Evolutionary conservation across 495 filamentous ascomycete genomes (phyloP).

Genomic region (Trichoderma erinaceum): DNA sequence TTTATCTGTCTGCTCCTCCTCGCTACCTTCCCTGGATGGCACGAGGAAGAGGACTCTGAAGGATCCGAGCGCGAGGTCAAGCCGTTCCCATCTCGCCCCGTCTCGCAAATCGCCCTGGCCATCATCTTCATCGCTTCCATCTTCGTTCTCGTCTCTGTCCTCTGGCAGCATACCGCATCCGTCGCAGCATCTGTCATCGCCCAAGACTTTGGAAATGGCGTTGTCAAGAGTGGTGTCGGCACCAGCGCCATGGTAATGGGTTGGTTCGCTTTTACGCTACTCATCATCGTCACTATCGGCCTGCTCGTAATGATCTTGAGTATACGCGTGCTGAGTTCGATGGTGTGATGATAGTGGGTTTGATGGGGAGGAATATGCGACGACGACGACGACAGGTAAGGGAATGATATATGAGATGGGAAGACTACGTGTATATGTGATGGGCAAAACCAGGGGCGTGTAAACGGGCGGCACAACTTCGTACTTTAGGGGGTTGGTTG

Average conservation of each 20-base stretch:
- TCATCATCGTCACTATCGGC: conserved; percentile 92
- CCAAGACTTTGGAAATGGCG: conserved; percentile 92
- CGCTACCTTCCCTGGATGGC: conserved; percentile 77
- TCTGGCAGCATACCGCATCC: conserved; percentile 86
- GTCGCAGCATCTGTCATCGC: conserved; percentile 89
- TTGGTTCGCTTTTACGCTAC: conserved; percentile 89
- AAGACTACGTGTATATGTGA: conserved; percentile 13
- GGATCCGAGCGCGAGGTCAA: conserved; percentile 67
- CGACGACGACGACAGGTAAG: background rate
- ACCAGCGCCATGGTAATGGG: conserved; percentile 91
- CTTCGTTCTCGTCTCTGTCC: conserved; percentile 68
- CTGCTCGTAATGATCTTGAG: conserved; percentile 93
- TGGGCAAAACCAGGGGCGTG: conserved; percentile 10
- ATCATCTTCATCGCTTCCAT: conserved; percentile 75
- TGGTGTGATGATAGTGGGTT: conserved; percentile 32
- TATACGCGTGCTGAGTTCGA: conserved; percentile 58
- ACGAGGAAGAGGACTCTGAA: conserved; percentile 60
- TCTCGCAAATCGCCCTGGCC: conserved; percentile 67
- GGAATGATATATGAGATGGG: conserved; percentile 6
- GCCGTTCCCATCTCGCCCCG: conserved; percentile 69
- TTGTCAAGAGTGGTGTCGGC: conserved; percentile 80
- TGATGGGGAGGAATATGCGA: background rate
- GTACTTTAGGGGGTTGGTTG: conserved; percentile 1
- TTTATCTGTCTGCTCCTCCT: conserved; percentile 69
- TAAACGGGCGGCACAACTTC: conserved; percentile 11